Evolutionary conservation across 441 rosid genomes (phyloP).

Genomic region (Euphorbia schlechtendalii): DNA sequence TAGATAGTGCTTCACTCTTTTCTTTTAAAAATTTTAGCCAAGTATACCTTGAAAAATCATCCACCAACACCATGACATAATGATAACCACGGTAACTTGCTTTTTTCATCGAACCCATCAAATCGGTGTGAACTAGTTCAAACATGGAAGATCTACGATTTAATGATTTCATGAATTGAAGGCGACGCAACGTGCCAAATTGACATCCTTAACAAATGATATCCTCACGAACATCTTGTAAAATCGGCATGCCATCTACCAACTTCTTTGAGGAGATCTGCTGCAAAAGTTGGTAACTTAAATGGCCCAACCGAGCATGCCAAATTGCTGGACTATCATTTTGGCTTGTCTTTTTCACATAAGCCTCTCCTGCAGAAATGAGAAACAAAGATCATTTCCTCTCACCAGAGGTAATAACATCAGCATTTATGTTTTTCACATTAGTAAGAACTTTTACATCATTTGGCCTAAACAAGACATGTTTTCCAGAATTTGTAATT

Average conservation of each 20-base stretch:
- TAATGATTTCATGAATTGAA: not conserved
- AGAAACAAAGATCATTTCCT: not conserved
- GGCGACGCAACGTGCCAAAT: conserved; percentile 1
- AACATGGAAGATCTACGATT: not conserved
- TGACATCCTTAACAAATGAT: not conserved
- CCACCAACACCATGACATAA: not conserved
- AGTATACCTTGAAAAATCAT: not conserved
- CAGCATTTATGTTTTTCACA: not conserved
- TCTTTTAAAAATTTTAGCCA: conserved; percentile 1
- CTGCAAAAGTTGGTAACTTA: conserved; percentile 2
- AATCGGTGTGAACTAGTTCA: not conserved
- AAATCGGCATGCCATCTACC: not conserved
- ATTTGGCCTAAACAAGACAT: conserved; percentile 1
- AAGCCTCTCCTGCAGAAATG: not conserved
- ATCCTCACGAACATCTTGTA: not conserved
- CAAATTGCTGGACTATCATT: not conserved
- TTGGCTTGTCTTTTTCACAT: not conserved
- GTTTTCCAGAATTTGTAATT: not conserved
- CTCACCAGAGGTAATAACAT: not conserved
- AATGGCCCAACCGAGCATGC: conserved; percentile 10
- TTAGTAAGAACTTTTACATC: not conserved
- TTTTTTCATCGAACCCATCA: not conserved
- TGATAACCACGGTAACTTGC: not conserved
- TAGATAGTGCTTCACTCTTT: conserved; percentile 3
- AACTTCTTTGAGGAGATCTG: conserved; percentile 4